These are phyloP conservation scores for Vitis cinerea DNA, from an alignment of 164 flowering plant genomes.

Conservation along the genomic window DNA sequence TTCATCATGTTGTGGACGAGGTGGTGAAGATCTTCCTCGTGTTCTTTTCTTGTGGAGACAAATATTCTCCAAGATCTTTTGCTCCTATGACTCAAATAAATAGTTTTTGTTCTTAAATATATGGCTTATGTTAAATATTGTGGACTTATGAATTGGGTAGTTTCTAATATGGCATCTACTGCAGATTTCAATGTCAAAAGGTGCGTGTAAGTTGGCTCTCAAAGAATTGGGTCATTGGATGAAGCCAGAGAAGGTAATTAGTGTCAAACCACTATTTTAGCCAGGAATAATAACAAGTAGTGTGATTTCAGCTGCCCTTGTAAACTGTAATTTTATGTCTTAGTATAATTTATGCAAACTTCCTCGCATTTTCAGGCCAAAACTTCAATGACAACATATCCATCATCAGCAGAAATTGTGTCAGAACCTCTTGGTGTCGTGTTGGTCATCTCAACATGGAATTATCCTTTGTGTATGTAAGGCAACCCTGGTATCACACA, in stretches of 20 bases:
- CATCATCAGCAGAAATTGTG: conserved; percentile 72
- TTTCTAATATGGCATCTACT: background rate
- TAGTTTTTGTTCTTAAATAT: no score
- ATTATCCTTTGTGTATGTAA: conserved; percentile 68
- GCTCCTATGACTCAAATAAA: no score
- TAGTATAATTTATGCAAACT: background rate
- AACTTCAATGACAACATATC: conserved; percentile 49
- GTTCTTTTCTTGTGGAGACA: background rate
- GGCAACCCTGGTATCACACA: background rate
- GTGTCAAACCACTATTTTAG: background rate
- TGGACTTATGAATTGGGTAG: no score
- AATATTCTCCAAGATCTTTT: no score
- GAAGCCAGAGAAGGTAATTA: conserved; percentile 50
- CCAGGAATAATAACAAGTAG: background rate
- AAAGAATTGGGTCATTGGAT: conserved; percentile 39
- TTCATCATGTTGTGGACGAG: no score
- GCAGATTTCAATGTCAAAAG: conserved; percentile 33
- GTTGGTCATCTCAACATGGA: conserved; percentile 73
- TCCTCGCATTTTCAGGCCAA: conserved; percentile 39
- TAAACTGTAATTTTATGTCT: background rate
- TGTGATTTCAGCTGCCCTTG: background rate
- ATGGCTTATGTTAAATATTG: no score
- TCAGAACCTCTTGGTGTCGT: conserved; percentile 74
- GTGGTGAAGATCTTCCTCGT: no score
- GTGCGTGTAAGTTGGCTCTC: conserved; percentile 30